Evolutionary conservation across 768 basidiomycete genomes (phyloP).

Genomic region (Tubosaeta sp.): DNA sequence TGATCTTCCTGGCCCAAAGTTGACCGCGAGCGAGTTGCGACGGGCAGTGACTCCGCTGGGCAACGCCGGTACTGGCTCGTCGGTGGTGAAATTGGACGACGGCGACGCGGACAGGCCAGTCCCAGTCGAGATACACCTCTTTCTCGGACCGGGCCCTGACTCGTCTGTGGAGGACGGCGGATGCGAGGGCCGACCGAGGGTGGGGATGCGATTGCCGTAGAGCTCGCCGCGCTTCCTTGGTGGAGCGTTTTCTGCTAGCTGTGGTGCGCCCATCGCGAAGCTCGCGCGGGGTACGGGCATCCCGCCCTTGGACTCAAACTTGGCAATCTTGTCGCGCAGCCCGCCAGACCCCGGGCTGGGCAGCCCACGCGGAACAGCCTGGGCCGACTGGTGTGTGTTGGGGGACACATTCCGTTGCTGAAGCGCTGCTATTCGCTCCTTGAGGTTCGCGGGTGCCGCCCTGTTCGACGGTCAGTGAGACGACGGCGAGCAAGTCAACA

Average conservation of each 20-base stretch:
- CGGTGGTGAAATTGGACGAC: conserved; percentile 5
- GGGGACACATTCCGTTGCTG: conserved; percentile 48
- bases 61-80: conserved; percentile 25
- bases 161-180: conserved; percentile 18
- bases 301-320: conserved; percentile 75
- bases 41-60: conserved; percentile 15
- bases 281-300: conserved; percentile 72
- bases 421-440: conserved; percentile 79
- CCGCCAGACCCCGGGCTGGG: conserved; percentile 28
- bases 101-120: conserved; percentile 13
- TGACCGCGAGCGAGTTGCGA: conserved; percentile 29
- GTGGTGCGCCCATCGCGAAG: conserved; percentile 65
- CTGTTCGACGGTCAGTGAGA: conserved; percentile 21
- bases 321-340: conserved; percentile 69
- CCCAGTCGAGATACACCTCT: conserved; percentile 29
- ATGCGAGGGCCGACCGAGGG: conserved; percentile 21
- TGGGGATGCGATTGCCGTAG: conserved; percentile 67
- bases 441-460: conserved; percentile 50
- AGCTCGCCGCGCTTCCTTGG: conserved; percentile 58
- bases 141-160: conserved; percentile 17
- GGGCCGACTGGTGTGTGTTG: conserved; percentile 31
- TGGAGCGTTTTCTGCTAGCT: conserved; percentile 42
- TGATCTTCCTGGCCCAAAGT: conserved; percentile 20
- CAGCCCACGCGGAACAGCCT: conserved; percentile 28
- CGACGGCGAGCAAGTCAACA: neutral